Evolutionary conservation across 306 rosid species (phyloP), one percentile per base, ranked within the genome.

Genomic region (Pueraria montana): DNA sequence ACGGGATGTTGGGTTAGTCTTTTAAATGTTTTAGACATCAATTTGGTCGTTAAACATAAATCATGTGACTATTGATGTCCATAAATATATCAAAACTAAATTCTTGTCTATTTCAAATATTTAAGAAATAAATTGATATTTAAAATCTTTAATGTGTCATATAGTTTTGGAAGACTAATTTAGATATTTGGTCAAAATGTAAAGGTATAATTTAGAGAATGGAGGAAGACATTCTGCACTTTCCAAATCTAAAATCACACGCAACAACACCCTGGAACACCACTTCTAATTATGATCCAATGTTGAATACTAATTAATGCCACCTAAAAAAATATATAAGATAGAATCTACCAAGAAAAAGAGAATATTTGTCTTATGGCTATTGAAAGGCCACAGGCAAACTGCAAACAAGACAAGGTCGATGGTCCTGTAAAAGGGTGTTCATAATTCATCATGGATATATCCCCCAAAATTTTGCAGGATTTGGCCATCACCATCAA

Each of bases 321-420:
- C 26, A 43, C 4, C 6, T 17, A 43, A 58, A 1, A 40, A 34
- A 38, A 3, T 48, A 5, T 48, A 5, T 0, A 63, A 6, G 20
- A 53, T 30, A 48, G 46, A 74, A 71, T 30, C 4, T 45, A 8
- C 5, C 14, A 45, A 74, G 77, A 58, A 80, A 79, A 74, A 79
- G 56, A 65, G 59, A 79, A 79, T 79, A 84, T 79, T 84, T 65
- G 81, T 79, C 74, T 58, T 34, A 67, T 56, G 84, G 72, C 26
- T 42, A 65, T 84, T 42, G 56, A 61, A 61, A 72, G 65, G 43
- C 46, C 53, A 72, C 74, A 23, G 2, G 68, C 43, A 84, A 84
- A 73, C 27, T 53, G 66, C 56, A 74, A 43, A 53, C 18, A 66
- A 66, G 24, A 61, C 17, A 14, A 14, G 63, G 32, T 78, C n/a